Conservation (phyloP, 176 grass and related monocot genomes). For the Dactylis glomerata region DNA sequence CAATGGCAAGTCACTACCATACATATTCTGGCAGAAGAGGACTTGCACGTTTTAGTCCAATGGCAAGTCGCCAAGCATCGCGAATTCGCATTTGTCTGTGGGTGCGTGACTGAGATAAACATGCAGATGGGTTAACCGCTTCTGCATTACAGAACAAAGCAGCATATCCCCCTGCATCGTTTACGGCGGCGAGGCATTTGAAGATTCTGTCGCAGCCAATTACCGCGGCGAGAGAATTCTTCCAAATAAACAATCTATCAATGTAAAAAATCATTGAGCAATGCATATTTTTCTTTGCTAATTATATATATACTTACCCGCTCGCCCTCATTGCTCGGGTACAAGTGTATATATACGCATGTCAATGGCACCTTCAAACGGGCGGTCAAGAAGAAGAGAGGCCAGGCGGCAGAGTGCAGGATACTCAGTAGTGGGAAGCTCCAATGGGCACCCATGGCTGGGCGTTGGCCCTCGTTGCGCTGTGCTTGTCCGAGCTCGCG, state of each 20-base stretch:
- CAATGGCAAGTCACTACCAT: background rate
- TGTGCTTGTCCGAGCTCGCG: conserved; percentile 31
- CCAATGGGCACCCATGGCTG: conserved; percentile 4
- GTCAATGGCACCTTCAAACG: background rate
- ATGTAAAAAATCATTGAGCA: no score
- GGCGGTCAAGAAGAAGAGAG: background rate
- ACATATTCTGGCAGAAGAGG: background rate
- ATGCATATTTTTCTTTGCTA: no score
- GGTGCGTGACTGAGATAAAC: background rate
- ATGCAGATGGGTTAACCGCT: background rate
- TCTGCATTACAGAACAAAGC: background rate
- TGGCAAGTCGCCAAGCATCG: background rate
- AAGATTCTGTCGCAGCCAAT: background rate
- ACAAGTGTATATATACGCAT: conserved; percentile 4
- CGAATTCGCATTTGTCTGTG: background rate
- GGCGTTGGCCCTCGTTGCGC: background rate
- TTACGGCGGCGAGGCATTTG: background rate
- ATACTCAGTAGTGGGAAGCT: no score
- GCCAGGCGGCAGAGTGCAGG: background rate
- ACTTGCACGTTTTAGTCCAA: background rate
- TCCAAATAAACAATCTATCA: no score
- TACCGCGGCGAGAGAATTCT: no score
- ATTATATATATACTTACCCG: no score
- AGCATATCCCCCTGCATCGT: background rate
- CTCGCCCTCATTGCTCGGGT: no score